Evolutionary conservation across 164 flowering plant genomes (phyloP).

Genomic region (Stephania japonica): DNA sequence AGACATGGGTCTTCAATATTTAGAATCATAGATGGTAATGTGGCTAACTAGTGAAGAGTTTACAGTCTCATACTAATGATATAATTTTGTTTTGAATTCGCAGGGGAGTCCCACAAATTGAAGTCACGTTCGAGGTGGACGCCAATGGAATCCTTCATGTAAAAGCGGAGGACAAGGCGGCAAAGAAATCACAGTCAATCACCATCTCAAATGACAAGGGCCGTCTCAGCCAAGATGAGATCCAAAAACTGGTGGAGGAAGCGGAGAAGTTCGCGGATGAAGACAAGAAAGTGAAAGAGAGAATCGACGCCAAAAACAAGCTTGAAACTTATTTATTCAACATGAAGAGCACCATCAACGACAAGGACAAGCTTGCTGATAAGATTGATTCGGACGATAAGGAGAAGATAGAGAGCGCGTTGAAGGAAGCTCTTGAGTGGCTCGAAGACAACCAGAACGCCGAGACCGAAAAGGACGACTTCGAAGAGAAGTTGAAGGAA

Average conservation of each 20-base stretch:
- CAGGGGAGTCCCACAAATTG: slow-evolving; percentile 65
- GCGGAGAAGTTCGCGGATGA: slow-evolving; percentile 52
- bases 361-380: slow-evolving; percentile 43
- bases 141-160: slow-evolving; percentile 51
- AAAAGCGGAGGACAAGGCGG: slow-evolving; percentile 53
- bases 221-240: slow-evolving; percentile 50
- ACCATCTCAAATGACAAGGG: slow-evolving; percentile 52
- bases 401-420: slow-evolving; percentile 39
- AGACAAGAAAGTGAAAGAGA: slow-evolving; percentile 44
- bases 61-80: no score
- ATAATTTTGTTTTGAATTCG: background rate
- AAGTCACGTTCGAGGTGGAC: slow-evolving; percentile 57
- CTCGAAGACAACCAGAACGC: slow-evolving; percentile 47
- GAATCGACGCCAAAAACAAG: slow-evolving; percentile 43
- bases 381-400: slow-evolving; percentile 45
- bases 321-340: slow-evolving; percentile 44
- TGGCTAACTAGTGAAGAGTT: no score
- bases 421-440: slow-evolving; percentile 55
- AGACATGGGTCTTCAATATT: background rate
- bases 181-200: slow-evolving; percentile 32
- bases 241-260: slow-evolving; percentile 40
- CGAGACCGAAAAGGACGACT: slow-evolving; percentile 50
- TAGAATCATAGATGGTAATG: no score
- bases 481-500: slow-evolving; percentile 49
- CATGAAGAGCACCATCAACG: slow-evolving; percentile 44